Evolutionary conservation across 495 filamentous ascomycete genomes (phyloP).

Genomic region (Entonaema liquescens): DNA sequence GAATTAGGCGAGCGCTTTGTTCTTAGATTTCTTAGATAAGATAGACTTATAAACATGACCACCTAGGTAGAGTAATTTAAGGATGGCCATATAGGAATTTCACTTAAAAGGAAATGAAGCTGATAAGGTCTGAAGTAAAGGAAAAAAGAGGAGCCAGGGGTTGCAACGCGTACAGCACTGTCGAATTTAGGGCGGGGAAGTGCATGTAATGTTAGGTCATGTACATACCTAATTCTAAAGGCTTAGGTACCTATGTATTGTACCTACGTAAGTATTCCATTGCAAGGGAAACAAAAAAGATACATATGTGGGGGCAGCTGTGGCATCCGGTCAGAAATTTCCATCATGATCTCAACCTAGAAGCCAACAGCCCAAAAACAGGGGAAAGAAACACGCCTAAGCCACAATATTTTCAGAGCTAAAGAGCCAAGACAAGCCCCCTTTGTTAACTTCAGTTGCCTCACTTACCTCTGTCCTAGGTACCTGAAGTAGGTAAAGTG

Average conservation of each 20-base stretch:
- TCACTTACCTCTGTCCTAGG: neutral
- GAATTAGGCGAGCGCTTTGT: neutral
- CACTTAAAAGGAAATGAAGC: neutral
- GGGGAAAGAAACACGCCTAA: neutral
- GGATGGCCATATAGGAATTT: neutral
- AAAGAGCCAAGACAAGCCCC: neutral
- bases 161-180: neutral
- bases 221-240: neutral
- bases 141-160: slow-evolving; percentile 14
- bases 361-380: neutral
- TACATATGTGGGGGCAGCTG: neutral
- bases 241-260: neutral
- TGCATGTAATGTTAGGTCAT: neutral
- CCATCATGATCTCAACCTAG: neutral
- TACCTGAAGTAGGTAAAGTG: neutral
- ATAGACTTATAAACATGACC: too few relatives aligned
- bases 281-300: neutral
- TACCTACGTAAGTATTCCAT: neutral
- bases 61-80: too few relatives aligned
- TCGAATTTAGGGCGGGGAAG: slow-evolving; percentile 24
- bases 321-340: slow-evolving; percentile 1
- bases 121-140: neutral
- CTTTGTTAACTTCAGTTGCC: neutral
- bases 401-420: slow-evolving; percentile 5
- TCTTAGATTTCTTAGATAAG: too few relatives aligned